phyloP scores from a whole-genome alignment of 306 rosid species.

The Alnus glutinosa region DNA sequence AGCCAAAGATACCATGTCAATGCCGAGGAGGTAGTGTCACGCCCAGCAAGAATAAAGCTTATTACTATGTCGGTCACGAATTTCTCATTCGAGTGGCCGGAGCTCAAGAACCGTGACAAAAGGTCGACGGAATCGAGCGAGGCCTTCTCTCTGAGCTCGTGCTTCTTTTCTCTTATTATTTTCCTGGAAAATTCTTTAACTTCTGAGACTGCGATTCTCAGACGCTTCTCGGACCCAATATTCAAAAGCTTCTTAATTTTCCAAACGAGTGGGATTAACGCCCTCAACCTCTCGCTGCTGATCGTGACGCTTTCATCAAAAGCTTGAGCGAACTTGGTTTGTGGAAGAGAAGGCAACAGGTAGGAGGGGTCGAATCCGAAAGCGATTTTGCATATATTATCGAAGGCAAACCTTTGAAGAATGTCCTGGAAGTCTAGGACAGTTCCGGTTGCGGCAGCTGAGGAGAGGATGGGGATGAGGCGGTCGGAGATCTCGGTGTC shows the following conservation, averaged over 20 bases:
- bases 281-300: conserved; percentile 33
- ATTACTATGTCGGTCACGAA: conserved; percentile 54
- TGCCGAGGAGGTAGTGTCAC: conserved; percentile 62
- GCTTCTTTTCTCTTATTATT: conserved; percentile 46
- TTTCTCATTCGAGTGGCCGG: conserved; percentile 51
- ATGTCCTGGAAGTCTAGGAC: no score
- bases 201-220: conserved; percentile 25
- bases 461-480: no score
- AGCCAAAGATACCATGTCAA: conserved; percentile 82
- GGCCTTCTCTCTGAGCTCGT: conserved; percentile 29
- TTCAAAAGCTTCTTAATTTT: conserved; percentile 32
- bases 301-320: no score
- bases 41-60: conserved; percentile 64
- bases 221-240: conserved; percentile 47
- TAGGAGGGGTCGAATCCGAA: no score
- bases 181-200: conserved; percentile 47
- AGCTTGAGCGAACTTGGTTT: no score
- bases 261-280: conserved; percentile 37
- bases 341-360: no score
- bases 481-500: no score
- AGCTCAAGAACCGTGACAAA: conserved; percentile 50
- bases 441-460: no score
- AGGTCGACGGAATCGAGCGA: conserved; percentile 41
- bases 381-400: no score
- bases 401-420: no score